Percentiles rank a stretch among this genome's conserved stretches.
Evolutionary conservation across 2,329 filamentous ascomycete genomes (phyloP).

Genomic region (Monosporascus sp.): DNA sequence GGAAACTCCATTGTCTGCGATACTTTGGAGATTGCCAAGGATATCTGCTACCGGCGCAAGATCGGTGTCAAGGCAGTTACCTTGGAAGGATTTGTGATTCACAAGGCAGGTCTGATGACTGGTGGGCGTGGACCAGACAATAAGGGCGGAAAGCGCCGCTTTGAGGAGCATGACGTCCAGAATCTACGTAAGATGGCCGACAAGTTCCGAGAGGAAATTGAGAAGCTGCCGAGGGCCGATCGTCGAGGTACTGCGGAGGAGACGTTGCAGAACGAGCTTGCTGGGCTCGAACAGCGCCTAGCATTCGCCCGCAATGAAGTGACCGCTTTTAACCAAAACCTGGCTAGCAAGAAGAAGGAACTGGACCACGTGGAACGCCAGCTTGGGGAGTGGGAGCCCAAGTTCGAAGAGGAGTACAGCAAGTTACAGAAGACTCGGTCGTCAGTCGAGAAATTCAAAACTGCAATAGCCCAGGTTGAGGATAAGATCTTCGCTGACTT

Average conservation of each 20-base stretch:
- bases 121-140: constrained; percentile 78
- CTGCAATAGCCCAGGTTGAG: constrained; percentile 72
- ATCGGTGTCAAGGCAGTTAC: constrained; percentile 93
- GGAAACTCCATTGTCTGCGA: constrained; percentile 95
- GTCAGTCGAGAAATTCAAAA: constrained; percentile 47
- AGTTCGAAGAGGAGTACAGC: constrained; percentile 65
- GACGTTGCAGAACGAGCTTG: constrained; percentile 70
- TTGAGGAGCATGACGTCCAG: constrained; percentile 86
- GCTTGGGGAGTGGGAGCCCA: constrained; percentile 70
- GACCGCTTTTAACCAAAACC: constrained; percentile 72
- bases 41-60: constrained; percentile 78
- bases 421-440: constrained; percentile 56
- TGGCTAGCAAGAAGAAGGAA: constrained; percentile 78
- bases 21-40: constrained; percentile 76
- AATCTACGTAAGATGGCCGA: constrained; percentile 72
- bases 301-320: constrained; percentile 69
- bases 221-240: constrained; percentile 72
- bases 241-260: constrained; percentile 75
- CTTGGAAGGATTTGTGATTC: constrained; percentile 90
- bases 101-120: constrained; percentile 95
- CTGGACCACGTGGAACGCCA: constrained; percentile 67
- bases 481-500: constrained; percentile 84
- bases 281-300: constrained; percentile 73
- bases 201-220: constrained; percentile 71
- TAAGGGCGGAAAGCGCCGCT: constrained; percentile 71